Evolutionary conservation across 2,329 filamentous ascomycete genomes (phyloP), one percentile per base, ranked within the genome.

Genomic region (Colletotrichum paranaense): DNA sequence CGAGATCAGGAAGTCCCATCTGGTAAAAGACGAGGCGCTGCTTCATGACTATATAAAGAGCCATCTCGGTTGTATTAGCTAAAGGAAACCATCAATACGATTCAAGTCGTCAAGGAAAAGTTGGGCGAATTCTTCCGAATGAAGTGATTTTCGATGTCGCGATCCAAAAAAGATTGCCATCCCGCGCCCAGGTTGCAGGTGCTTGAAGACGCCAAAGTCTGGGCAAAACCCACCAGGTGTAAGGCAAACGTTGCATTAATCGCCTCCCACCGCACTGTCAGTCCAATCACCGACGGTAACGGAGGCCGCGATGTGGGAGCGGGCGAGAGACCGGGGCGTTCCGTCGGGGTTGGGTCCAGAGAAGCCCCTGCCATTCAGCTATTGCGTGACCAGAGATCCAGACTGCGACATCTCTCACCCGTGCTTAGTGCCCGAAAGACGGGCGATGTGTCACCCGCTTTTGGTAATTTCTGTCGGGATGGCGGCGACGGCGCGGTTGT

Each of bases 341-440:
- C 2, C 14, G 22, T 35, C 42, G 67, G 26, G 28, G 53, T 32
- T 26, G 26, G 60, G 35, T 52, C 67, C 55, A 62, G 60, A 73
- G 26, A 62, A 52, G 46, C 67, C 58, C 70, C 67, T 73, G 70
- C 56, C 22, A 22, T 11, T 22, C 60, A 19, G 67, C 70, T 55
- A 70, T 73, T 70, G 70, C 70, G 70, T 73, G 70, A 73, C 70
- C 58, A 46, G 60, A 28, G 46, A 14, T 26, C 70, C 70, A 70
- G 67, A 65, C 67, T 46, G 67, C 70, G 70, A 73, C 67, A 73
- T 70, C n/a, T 65, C 6, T 28, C 16, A 60, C 30, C 35, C 19
- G 46, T 65, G 56, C 22, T 19, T 65, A 22, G 19, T 42, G 28
- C 30, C 35, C 26, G 57, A 19, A 16, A 19, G 30, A 60, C 22